phyloP scores from a whole-genome alignment of 1,139 yeast genomes.

The Taphrina sp. region DNA sequence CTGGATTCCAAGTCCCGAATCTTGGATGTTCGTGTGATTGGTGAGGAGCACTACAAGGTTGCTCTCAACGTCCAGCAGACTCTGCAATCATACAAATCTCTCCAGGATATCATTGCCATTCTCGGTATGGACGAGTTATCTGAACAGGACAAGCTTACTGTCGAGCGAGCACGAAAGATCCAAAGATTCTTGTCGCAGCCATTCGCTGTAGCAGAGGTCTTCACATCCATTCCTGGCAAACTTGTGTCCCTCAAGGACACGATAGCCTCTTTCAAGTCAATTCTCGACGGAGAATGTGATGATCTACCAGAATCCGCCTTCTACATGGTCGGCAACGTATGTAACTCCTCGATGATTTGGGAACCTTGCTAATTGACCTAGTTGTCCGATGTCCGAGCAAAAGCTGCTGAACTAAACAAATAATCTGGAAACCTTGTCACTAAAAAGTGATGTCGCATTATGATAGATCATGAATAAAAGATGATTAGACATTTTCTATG shows the following conservation, averaged over 20 bases:
- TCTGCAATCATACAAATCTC: conserved; percentile 98
- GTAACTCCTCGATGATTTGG: no score
- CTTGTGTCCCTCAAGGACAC: conserved; percentile 96
- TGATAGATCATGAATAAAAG: no score
- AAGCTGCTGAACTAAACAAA: no score
- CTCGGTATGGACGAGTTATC: conserved; percentile 99
- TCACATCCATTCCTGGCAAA: conserved; percentile 99
- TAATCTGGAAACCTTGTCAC: no score
- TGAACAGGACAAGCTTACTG: conserved; percentile 96
- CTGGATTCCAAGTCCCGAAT: conserved; percentile 99
- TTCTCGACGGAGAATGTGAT: conserved; percentile 97
- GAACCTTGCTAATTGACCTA: no score
- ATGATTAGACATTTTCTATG: no score
- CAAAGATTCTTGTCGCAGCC: conserved; percentile 99
- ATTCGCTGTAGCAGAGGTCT: conserved; percentile 98
- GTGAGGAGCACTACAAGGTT: conserved; percentile 96
- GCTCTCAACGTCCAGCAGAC: conserved; percentile 97
- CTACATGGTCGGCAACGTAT: conserved; percentile 99
- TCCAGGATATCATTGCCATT: conserved; percentile 99
- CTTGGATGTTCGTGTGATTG: conserved; percentile 94
- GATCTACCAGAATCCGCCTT: conserved; percentile 98
- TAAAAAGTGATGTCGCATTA: no score
- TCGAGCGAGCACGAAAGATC: conserved; percentile 99
- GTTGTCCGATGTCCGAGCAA: conserved; percentile 96
- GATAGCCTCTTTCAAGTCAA: conserved; percentile 90